phyloP scores from a whole-genome alignment of 1,139 yeast genomes.

The Ogataea hybrid region DNA sequence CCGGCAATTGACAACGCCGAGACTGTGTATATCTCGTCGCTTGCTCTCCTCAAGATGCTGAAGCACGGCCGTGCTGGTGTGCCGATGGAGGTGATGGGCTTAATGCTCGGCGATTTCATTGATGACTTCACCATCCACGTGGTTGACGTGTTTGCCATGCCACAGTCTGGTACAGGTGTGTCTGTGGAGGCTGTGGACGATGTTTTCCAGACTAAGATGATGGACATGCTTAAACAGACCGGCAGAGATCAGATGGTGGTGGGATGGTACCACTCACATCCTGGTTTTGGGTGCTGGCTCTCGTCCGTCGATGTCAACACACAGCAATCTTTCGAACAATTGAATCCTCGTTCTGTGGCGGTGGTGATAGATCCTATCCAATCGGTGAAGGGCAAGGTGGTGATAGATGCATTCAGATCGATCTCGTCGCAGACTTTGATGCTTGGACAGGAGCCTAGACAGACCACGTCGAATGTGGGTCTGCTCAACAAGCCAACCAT shows the following conservation, averaged over 20 bases:
- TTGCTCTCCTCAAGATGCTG: constrained; percentile 93
- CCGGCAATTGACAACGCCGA: constrained; percentile 93
- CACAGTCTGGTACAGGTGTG: constrained; percentile 98
- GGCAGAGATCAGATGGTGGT: constrained; percentile 99
- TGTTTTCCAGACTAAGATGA: constrained; percentile 98
- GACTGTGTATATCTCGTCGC: constrained; percentile 92
- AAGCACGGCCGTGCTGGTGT: constrained; percentile 99
- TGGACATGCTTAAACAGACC: constrained; percentile 98
- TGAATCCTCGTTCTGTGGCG: constrained; percentile 93
- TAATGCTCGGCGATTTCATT: constrained; percentile 97
- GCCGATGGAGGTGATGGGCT: constrained; percentile 99
- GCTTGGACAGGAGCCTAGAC: constrained; percentile 98
- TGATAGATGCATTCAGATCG: constrained; percentile 95
- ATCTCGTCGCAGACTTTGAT: constrained; percentile 85
- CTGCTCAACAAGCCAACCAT: constrained; percentile 96
- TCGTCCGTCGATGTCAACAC: constrained; percentile 97
- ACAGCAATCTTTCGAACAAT: constrained; percentile 95
- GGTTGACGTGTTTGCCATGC: constrained; percentile 98
- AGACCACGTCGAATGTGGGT: constrained; percentile 94
- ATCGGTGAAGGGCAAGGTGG: constrained; percentile 98
- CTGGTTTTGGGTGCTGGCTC: constrained; percentile 99
- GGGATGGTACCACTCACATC: constrained; percentile 99
- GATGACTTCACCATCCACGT: constrained; percentile 98
- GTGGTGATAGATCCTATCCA: constrained; percentile 98
- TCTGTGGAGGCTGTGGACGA: constrained; percentile 99